phyloP scores from a whole-genome alignment of 2,329 filamentous ascomycete species.

The Aspergillus sp. region DNA sequence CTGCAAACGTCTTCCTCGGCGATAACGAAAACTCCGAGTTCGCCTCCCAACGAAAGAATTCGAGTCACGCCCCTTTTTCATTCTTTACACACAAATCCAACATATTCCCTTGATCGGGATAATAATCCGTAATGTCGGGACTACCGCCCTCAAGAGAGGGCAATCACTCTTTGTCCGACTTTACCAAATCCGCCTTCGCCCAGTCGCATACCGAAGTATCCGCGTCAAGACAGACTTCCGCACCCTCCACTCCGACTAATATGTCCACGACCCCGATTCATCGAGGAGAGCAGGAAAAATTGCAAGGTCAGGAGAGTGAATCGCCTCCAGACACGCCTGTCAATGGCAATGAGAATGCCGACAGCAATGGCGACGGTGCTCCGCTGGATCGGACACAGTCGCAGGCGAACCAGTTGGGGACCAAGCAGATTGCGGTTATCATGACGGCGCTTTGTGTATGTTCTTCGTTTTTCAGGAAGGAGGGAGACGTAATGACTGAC shows the following conservation, averaged over 20 bases:
- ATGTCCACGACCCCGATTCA: background rate
- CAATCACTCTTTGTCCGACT: background rate
- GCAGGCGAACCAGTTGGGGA: constrained; percentile 33
- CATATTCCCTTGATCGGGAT: background rate
- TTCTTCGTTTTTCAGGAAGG: background rate
- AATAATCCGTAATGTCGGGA: background rate
- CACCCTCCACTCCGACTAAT: background rate
- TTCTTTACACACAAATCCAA: background rate
- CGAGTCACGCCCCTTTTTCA: background rate
- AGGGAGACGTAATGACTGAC: constrained; percentile 7
- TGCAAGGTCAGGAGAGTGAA: background rate
- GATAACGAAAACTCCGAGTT: background rate
- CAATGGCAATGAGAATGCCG: constrained; percentile 6
- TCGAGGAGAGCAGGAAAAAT: background rate
- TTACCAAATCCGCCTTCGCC: background rate
- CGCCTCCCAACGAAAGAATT: background rate
- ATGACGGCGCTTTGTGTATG: constrained; percentile 38
- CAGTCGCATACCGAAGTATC: background rate
- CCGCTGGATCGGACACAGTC: constrained; percentile 29
- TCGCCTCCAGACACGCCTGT: background rate
- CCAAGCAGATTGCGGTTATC: constrained; percentile 35
- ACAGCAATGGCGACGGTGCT: constrained; percentile 7
- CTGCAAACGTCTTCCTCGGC: background rate
- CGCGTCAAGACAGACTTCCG: background rate
- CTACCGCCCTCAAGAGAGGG: background rate